Evolutionary conservation across 2,329 filamentous ascomycete genomes (phyloP).

Genomic region (Nigrospora sphaerica): DNA sequence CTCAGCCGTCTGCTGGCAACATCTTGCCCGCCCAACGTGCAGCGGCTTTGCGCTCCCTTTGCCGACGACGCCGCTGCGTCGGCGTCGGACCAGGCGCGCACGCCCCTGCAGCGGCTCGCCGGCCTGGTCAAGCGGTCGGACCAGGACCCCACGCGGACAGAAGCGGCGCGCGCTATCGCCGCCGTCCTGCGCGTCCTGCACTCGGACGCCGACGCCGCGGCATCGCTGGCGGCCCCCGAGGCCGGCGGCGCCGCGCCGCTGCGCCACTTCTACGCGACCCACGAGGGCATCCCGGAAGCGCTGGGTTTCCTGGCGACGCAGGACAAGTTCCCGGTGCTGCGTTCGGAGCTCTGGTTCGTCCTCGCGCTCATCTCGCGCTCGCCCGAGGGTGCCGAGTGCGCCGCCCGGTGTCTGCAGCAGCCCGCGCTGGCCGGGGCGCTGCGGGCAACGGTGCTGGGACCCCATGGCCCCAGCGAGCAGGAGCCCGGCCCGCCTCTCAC

Average conservation of each 20-base stretch:
- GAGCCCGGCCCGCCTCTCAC: background rate
- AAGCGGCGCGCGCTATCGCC: slow-evolving; percentile 47
- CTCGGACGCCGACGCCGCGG: slow-evolving; percentile 1
- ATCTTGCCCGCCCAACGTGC: slow-evolving; percentile 44
- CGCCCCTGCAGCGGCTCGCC: slow-evolving; percentile 29
- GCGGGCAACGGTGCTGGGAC: slow-evolving; percentile 41
- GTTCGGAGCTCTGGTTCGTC: slow-evolving; percentile 56
- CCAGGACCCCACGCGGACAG: slow-evolving; percentile 49
- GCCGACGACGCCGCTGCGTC: slow-evolving; percentile 19
- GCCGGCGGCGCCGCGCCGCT: slow-evolving; percentile 8
- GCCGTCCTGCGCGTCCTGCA: slow-evolving; percentile 49
- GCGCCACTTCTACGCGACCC: slow-evolving; percentile 36
- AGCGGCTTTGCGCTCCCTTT: slow-evolving; percentile 36
- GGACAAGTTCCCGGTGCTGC: slow-evolving; percentile 49
- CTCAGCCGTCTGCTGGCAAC: slow-evolving; percentile 50
- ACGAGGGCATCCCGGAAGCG: slow-evolving; percentile 31
- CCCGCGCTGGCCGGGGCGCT: slow-evolving; percentile 36
- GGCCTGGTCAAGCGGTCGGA: slow-evolving; percentile 35
- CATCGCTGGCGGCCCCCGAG: background rate
- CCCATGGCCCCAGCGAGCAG: slow-evolving; percentile 15
- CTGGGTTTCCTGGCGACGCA: slow-evolving; percentile 49
- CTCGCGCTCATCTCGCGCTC: slow-evolving; percentile 53
- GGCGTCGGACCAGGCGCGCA: slow-evolving; percentile 2
- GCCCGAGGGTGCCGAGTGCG: slow-evolving; percentile 37
- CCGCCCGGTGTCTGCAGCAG: slow-evolving; percentile 34